Conservation (phyloP, 2,329 filamentous ascomycete genomes). For the Talaromyces sp. region DNA sequence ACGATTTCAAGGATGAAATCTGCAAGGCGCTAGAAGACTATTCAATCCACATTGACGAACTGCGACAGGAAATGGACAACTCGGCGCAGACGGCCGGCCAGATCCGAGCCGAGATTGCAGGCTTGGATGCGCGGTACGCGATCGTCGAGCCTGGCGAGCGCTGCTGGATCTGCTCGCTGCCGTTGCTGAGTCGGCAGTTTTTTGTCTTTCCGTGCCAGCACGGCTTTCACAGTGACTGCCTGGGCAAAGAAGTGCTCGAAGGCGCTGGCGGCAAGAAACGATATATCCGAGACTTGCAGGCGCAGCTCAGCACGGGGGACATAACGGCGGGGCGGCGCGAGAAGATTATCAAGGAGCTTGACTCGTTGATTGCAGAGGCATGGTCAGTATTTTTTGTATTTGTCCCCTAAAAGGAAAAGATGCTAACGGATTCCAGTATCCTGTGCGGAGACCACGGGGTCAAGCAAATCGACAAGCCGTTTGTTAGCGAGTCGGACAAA, state of each 20-base stretch:
- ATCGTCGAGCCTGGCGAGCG: constrained; percentile 95
- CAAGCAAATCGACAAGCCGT: constrained; percentile 89
- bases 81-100: constrained; percentile 81
- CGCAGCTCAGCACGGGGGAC: constrained; percentile 72
- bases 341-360: constrained; percentile 79
- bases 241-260: constrained; percentile 80
- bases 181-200: constrained; percentile 84
- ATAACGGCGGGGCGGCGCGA: constrained; percentile 69
- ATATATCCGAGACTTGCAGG: constrained; percentile 80
- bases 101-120: constrained; percentile 84
- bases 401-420: not conserved
- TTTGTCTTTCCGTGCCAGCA: constrained; percentile 99
- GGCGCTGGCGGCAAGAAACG: constrained; percentile 72
- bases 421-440: constrained; percentile 54
- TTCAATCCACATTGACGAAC: constrained; percentile 77
- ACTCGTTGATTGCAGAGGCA: constrained; percentile 82
- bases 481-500: constrained; percentile 70
- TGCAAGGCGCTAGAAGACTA: constrained; percentile 92
- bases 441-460: constrained; percentile 94
- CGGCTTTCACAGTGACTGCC: constrained; percentile 91
- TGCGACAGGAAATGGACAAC: constrained; percentile 95
- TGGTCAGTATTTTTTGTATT: constrained; percentile 56
- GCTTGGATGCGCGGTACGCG: constrained; percentile 82
- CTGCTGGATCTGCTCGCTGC: constrained; percentile 83
- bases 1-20: constrained; percentile 99